A percentile compares a stretch with the other conserved stretches of the same genome.
Evolutionary conservation across 2,329 filamentous ascomycete species (phyloP).

Genomic region (Chaetomiaceae sp.): DNA sequence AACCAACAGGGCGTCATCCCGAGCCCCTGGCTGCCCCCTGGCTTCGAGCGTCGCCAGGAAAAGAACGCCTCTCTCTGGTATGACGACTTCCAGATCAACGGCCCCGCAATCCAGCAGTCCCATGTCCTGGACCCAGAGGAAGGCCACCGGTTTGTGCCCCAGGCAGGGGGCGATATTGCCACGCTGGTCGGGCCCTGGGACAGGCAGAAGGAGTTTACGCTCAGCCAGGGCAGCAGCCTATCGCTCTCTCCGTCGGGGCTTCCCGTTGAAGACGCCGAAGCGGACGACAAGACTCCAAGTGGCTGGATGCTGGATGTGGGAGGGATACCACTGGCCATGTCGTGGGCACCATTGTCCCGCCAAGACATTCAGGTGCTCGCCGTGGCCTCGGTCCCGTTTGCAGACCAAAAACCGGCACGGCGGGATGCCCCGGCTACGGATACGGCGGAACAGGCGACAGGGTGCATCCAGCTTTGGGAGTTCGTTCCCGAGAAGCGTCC

Average conservation of each 20-base stretch:
- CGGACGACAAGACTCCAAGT: slow-evolving; percentile 14
- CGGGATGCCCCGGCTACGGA: slow-evolving; percentile 27
- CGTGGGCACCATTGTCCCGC: slow-evolving; percentile 44
- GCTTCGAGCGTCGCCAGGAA: slow-evolving; percentile 33
- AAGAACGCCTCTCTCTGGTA: slow-evolving; percentile 31
- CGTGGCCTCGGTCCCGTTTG: slow-evolving; percentile 46
- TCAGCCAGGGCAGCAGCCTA: slow-evolving; percentile 20
- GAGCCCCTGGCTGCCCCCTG: slow-evolving; percentile 38
- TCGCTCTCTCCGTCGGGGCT: slow-evolving; percentile 18
- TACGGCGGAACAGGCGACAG: slow-evolving; percentile 35
- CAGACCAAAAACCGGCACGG: slow-evolving; percentile 39
- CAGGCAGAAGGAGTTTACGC: slow-evolving; percentile 24
- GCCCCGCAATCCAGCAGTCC: slow-evolving; percentile 19
- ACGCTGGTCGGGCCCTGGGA: slow-evolving; percentile 28
- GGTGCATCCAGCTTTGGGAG: slow-evolving; percentile 50
- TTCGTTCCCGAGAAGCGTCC: slow-evolving; percentile 34
- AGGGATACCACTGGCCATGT: slow-evolving; percentile 48
- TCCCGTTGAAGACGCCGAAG: slow-evolving; percentile 14
- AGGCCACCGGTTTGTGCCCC: slow-evolving; percentile 18
- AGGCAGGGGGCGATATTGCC: slow-evolving; percentile 21
- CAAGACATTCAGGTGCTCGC: slow-evolving; percentile 45
- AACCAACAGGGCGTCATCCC: slow-evolving; percentile 29
- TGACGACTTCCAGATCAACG: slow-evolving; percentile 15
- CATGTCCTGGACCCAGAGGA: slow-evolving; percentile 19
- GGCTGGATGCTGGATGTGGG: slow-evolving; percentile 53